phyloP scores from a whole-genome alignment of 257 asterid species.

The Echium plantagineum region DNA sequence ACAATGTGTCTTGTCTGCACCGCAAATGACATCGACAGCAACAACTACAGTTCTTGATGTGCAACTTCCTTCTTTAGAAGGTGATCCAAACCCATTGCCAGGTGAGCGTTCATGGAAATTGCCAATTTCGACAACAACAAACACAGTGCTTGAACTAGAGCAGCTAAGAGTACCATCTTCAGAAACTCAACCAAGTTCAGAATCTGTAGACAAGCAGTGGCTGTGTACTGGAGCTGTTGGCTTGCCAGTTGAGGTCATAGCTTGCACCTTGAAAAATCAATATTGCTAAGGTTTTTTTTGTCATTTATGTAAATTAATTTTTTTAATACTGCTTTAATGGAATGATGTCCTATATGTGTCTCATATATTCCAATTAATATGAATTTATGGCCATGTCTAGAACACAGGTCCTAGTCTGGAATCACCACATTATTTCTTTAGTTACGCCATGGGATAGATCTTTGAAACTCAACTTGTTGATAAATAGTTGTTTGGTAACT shows the following conservation, averaged over 20 bases:
- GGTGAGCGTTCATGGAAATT: slow-evolving; percentile 47
- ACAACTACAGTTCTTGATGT: slow-evolving; percentile 49
- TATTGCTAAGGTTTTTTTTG: neutral
- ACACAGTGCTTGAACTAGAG: slow-evolving; percentile 56
- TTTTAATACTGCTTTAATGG: neutral
- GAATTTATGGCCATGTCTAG: too few relatives aligned
- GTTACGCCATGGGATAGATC: too few relatives aligned
- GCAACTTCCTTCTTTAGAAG: slow-evolving; percentile 46
- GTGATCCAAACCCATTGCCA: slow-evolving; percentile 35
- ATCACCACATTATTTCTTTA: too few relatives aligned
- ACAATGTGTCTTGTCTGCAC: slow-evolving; percentile 58
- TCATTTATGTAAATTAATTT: neutral
- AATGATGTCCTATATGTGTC: too few relatives aligned
- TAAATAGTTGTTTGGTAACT: slow-evolving; percentile 2
- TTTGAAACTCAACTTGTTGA: neutral
- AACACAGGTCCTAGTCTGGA: too few relatives aligned
- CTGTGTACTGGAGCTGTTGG: slow-evolving; percentile 33
- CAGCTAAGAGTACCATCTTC: slow-evolving; percentile 38
- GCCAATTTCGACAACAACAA: slow-evolving; percentile 25
- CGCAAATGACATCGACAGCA: slow-evolving; percentile 37
- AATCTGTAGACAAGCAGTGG: slow-evolving; percentile 41
- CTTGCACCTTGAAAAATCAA: neutral
- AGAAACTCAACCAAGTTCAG: slow-evolving; percentile 40
- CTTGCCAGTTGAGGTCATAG: slow-evolving; percentile 52
- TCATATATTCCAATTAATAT: too few relatives aligned